Evolutionary conservation across 1,284 basidiomycete genomes (phyloP).

Genomic region (Cerioporus squamosus): DNA sequence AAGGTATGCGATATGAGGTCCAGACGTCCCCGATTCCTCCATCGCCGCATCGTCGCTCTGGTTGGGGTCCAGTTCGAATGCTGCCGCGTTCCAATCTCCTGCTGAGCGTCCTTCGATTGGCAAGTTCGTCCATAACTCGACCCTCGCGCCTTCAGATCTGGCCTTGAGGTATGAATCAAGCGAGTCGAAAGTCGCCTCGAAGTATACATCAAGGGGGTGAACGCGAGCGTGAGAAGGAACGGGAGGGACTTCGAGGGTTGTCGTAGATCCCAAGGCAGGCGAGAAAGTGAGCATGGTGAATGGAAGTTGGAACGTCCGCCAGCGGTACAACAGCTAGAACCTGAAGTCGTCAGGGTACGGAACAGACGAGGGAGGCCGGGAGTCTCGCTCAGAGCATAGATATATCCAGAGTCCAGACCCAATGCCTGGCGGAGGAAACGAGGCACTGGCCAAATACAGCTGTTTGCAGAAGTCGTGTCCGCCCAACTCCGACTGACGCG

Average conservation of each 20-base stretch:
- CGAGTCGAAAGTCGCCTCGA: constrained; percentile 32
- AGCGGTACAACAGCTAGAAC: not conserved
- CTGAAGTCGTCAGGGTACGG: not conserved
- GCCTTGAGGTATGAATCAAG: constrained; percentile 28
- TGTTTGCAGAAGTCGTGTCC: not conserved
- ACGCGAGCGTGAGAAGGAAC: constrained; percentile 14
- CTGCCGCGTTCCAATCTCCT: constrained; percentile 32
- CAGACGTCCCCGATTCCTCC: not conserved
- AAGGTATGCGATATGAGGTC: constrained; percentile 16
- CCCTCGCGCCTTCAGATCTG: constrained; percentile 22
- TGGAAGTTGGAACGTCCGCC: constrained; percentile 6
- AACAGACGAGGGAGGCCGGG: not conserved
- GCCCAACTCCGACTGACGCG: too few species aligned
- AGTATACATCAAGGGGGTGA: constrained; percentile 24
- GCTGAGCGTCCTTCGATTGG: constrained; percentile 21
- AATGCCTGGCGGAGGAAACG: constrained; percentile 13
- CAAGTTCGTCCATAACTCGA: constrained; percentile 38
- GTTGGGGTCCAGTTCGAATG: constrained; percentile 19
- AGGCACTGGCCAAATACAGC: constrained; percentile 5
- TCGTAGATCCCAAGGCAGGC: constrained; percentile 23
- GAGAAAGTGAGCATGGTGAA: constrained; percentile 26
- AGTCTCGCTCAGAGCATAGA: not conserved
- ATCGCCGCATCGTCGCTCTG: not conserved
- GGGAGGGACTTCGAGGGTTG: constrained; percentile 18
- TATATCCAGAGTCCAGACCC: not conserved